phyloP scores from a whole-genome alignment of 352 stramenopile genomes.

The Peronospora tabacina region DNA sequence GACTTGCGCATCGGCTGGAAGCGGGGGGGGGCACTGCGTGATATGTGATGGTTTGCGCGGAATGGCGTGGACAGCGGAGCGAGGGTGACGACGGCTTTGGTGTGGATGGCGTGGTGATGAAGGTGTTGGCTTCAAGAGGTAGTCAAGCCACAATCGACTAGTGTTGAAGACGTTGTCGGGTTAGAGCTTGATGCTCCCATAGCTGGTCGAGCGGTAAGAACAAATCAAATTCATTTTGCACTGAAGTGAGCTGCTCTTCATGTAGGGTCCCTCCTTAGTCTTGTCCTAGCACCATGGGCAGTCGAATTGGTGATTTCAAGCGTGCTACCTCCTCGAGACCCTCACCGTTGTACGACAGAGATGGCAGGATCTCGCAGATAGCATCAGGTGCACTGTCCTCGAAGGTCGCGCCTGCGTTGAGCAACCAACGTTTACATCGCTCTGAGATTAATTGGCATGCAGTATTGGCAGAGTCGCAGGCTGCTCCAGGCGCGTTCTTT shows the following conservation, averaged over 20 bases:
- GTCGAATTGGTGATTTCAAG: conserved; percentile 36
- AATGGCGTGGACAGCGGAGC: conserved; percentile 15
- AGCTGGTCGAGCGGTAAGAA: conserved; percentile 25
- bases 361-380: conserved; percentile 66
- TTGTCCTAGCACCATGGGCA: conserved; percentile 26
- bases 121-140: conserved; percentile 1
- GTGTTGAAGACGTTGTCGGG: conserved; percentile 12
- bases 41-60: conserved; percentile 1
- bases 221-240: conserved; percentile 12
- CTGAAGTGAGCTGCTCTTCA: neutral
- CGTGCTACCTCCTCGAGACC: conserved; percentile 42
- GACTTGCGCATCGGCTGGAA: conserved; percentile 11
- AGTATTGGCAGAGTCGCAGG: conserved; percentile 72
- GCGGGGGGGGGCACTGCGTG: conserved; percentile 4
- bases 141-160: conserved; percentile 1
- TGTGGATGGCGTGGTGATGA: conserved; percentile 7
- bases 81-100: conserved; percentile 13
- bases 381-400: conserved; percentile 22
- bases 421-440: conserved; percentile 60
- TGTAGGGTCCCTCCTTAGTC: conserved; percentile 4
- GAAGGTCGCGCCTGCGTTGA: conserved; percentile 38
- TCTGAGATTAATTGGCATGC: conserved; percentile 52
- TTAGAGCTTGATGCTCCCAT: conserved; percentile 22
- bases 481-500: conserved; percentile 78
- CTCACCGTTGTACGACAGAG: conserved; percentile 81